Base-by-base conservation (phyloP, 2,329 filamentous ascomycete species). In the Teratosphaeria pseudoeucalypti region DNA sequence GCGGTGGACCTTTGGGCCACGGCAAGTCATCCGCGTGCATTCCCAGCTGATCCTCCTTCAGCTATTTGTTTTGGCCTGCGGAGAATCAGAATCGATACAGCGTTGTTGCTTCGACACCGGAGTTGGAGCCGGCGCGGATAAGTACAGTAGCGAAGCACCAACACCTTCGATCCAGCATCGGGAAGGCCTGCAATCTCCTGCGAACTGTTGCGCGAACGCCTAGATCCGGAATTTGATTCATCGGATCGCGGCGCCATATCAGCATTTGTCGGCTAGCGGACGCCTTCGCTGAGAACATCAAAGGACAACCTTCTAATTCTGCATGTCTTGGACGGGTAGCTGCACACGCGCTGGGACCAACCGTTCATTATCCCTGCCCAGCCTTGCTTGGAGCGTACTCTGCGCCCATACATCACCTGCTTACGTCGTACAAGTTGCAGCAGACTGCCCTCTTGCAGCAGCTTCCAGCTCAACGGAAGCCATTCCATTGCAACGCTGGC, bases 101-200 rank as follows among this genome's bases (percentile, higher is more conserved):
- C 60, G 60, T 60, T 66, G 64, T 61, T 57, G 64, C 60, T 64
- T 66, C 65, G 64, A 67, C 63, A 64, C 65, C 65, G 66, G 60
- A 37, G 65, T 60, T 63, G 62, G 62, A 62, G 61, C 65, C 62
- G 65, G 61, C 55, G 62, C 69, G 69, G 68, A 61, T 63, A 66
- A 60, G 61, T 61, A 67, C 69, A 70, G 68, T 66, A 69, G 68
- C 66, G 64, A 62, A 65, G 61, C 62, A 64, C 67, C 69, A 67
- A 65, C 63, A 61, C 66, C 64, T 67, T 67, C 68, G 69, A 62
- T 60, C 64, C 59, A 65, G 62, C 64, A 61, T 64, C 68, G 63
- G 67, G 61, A 67, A 58, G 66, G 67, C 70, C 68, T 72, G 70
- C 68, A 71, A 72, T 71, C 68, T 72, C 69, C 69, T 71, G 69